Base-by-base conservation (phyloP, 2,329 filamentous ascomycete species). In the Fusarium hostae region DNA sequence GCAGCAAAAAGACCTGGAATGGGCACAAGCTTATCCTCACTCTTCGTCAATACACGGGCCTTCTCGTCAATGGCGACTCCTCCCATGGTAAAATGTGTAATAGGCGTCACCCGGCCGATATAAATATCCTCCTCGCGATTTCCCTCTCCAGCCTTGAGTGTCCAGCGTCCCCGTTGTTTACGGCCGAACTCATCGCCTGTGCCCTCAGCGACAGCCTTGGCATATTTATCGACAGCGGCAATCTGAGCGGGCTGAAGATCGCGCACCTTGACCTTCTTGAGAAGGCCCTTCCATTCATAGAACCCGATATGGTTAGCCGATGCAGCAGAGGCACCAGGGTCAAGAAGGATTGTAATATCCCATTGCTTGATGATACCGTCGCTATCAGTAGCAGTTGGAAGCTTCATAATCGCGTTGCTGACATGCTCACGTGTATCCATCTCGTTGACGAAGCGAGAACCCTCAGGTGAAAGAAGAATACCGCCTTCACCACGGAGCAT, bases 81-180 rank as follows among this genome's bases (percentile, higher is more conserved):
- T 8, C 89, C 89, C 89, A 91, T 91, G 3, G 89, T 91, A 72
- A 91, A 91, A 74, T 91, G 89, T 4, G 88, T 84, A 1, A 91
- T 87, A 0, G 89, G 89, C 8, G 90, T 91, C 2, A 91, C 87
- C 2, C 78, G 83, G 0, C 89, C 90, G 0, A 90, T 78, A 65
- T 87, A 90, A 1, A 91, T 81, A 32, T 87, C 83, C 7, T 86
- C 83, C 0, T 90, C 86, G 0, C 82, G 78, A 39, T 82, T 83
- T 8, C 82, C 81, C 18, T 87, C 83, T 0, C 78, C 81, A 0
- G 82, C 68, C 12, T 76, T 79, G 20, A 91, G 75, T 2, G 70
- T 80, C 89, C 89, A 91, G 28, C 85, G 81, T 0, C 88, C 89
- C 64, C 90, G 90, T 0, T 81, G 74, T 4, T 75, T 82, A 4